These are phyloP conservation scores for Botrytis deweyae DNA, from an alignment of 2,329 filamentous ascomycete species.

Conservation along the genomic window DNA sequence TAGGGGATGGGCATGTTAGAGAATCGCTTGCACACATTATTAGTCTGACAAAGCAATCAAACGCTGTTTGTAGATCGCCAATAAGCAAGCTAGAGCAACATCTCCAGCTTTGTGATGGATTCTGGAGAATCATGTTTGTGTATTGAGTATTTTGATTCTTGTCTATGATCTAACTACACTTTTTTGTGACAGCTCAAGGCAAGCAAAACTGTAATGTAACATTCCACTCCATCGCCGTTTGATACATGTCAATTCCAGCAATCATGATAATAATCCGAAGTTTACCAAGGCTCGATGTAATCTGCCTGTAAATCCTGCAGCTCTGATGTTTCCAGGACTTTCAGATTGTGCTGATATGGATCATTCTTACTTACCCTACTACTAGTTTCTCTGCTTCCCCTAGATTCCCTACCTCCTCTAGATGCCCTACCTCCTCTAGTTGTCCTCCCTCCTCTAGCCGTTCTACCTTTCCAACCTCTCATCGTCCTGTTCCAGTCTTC, in stretches of 20 bases:
- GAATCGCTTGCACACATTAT: too few species aligned
- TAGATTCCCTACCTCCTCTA: neutral
- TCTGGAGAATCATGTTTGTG: too few species aligned
- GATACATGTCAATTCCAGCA: neutral
- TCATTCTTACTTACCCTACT: neutral
- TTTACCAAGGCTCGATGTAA: too few species aligned
- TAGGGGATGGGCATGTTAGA: neutral
- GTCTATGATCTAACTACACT: neutral
- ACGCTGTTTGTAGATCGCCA: rapidly evolving
- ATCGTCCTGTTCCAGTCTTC: neutral
- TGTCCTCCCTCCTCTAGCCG: neutral
- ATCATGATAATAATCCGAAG: too few species aligned
- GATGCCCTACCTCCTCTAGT: neutral
- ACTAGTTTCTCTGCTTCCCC: neutral
- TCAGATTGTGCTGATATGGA: neutral
- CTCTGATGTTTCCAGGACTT: neutral
- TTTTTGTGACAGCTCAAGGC: neutral
- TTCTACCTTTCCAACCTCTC: neutral
- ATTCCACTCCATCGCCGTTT: neutral
- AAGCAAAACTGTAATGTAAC: neutral
- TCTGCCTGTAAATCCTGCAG: neutral
- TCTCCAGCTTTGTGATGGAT: neutral
- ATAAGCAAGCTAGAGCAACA: neutral
- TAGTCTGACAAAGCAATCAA: neutral
- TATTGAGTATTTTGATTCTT: neutral